Evolutionary conservation across 257 asterid species (phyloP).

Genomic region (Solanum arcanum): DNA sequence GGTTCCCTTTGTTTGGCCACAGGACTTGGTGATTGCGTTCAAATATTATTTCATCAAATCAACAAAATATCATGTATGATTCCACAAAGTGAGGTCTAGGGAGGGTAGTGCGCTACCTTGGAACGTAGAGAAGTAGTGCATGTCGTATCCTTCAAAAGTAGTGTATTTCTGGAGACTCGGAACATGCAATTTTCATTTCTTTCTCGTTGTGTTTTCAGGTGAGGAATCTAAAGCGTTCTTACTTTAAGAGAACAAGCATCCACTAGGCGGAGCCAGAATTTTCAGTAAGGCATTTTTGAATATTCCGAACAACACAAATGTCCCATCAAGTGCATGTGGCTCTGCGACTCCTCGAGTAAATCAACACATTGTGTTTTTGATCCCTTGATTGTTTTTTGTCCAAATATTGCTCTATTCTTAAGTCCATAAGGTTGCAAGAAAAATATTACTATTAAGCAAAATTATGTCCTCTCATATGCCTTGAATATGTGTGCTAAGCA

Average conservation of each 20-base stretch:
- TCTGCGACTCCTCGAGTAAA: not conserved
- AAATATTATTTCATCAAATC: not conserved
- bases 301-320: not conserved
- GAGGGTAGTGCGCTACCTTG: not conserved
- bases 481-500: not conserved
- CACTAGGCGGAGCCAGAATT: not conserved
- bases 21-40: constrained; percentile 58
- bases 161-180: not conserved
- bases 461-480: too few species aligned
- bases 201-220: constrained; percentile 31
- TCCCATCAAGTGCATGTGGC: not conserved
- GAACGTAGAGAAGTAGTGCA: not conserved
- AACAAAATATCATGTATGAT: not conserved
- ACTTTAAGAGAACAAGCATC: not conserved
- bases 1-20: constrained; percentile 97
- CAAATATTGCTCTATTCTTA: not conserved
- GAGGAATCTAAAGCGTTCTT: constrained; percentile 49
- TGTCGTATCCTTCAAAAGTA: not conserved
- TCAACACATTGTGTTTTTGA: not conserved
- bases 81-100: too few species aligned
- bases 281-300: not conserved
- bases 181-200: not conserved
- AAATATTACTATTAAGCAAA: not conserved
- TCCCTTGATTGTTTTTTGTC: not conserved
- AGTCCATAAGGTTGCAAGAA: not conserved